A percentile compares a stretch with the other conserved stretches of the same genome.
These are phyloP conservation scores for Pythium periplocum DNA, from an alignment of 352 stramenopile genomes.

Conservation along the genomic window DNA sequence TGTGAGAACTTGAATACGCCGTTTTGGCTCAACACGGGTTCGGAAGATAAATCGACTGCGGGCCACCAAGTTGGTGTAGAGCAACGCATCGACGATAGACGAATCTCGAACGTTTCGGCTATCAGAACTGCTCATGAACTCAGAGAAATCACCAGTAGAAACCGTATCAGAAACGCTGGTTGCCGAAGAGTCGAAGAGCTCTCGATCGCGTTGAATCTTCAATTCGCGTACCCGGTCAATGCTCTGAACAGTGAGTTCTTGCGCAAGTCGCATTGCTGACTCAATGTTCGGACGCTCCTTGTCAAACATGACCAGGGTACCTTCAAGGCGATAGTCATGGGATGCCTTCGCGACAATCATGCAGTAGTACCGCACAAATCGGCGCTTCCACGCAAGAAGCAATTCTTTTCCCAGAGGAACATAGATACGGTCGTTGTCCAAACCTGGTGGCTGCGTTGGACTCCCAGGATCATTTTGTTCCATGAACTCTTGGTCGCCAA, in stretches of 20 bases:
- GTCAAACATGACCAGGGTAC: slow-evolving; percentile 64
- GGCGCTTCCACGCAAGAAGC: slow-evolving; percentile 69
- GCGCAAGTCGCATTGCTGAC: slow-evolving; percentile 67
- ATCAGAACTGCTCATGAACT: slow-evolving; percentile 8
- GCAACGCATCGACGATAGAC: slow-evolving; percentile 66
- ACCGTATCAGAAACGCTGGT: too few relatives aligned
- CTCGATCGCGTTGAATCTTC: slow-evolving; percentile 32
- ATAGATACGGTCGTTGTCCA: slow-evolving; percentile 17
- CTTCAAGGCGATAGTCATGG: slow-evolving; percentile 71
- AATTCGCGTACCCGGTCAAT: slow-evolving; percentile 64
- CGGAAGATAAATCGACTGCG: slow-evolving; percentile 77
- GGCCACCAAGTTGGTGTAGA: slow-evolving; percentile 79
- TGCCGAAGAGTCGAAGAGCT: slow-evolving; percentile 12
- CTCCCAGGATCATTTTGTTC: slow-evolving; percentile 2
- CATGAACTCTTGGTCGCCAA: slow-evolving; percentile 40
- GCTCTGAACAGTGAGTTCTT: slow-evolving; percentile 68
- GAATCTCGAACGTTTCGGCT: slow-evolving; percentile 29
- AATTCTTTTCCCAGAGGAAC: slow-evolving; percentile 50
- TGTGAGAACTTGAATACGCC: slow-evolving; percentile 62
- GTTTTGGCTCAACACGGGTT: slow-evolving; percentile 62
- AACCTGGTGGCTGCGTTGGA: neutral
- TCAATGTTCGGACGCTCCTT: slow-evolving; percentile 81
- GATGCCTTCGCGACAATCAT: slow-evolving; percentile 71
- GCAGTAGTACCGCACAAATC: slow-evolving; percentile 86
- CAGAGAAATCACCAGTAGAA: neutral